Base-by-base conservation (phyloP, 305 asterid genomes). In the Striga hermonthica region DNA sequence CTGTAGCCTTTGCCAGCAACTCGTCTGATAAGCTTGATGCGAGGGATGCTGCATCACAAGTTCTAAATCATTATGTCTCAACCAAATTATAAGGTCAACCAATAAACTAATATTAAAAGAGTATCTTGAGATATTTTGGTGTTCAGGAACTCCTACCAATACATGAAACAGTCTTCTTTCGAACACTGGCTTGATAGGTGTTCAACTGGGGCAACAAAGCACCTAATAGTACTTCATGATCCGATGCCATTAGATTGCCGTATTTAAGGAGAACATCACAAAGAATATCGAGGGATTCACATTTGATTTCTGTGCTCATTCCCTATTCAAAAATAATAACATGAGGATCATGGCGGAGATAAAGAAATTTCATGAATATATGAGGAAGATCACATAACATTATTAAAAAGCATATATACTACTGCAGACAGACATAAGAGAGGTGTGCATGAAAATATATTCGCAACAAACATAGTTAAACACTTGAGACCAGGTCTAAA, bases 1-100 rank as follows among this genome's bases (percentile, higher is more conserved):
- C 76, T 40, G 95, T 94, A 66, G 96, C 96, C 80, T 84, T 94
- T 31, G 91, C 96, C 76, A 94, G 82, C 78, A 87, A 87, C 73
- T 91, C 99, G 82, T 94, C 97, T 15, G 99, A 91, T 85, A 89
- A 84, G 83, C 96, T 88, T 69, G 98, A 89, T 72, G 99, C 89
- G 62, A 91, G 84, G 53, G 98, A 87, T 53, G 98, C 98, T 91
- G 95, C 68, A 79, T 57, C 75, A 65, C 73, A 67, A 56, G 61
- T 67, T 72, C 37, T 57, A 71, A 68, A 43, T 65, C 63, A 70
- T 60, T 74, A 6, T 65, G 63, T 57, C 75, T 49, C 67, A 7
- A 28, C 38, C 66, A 57, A 59, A 69, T 57, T 41, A 61, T 55
- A 55, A 37, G 57, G 44, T 56, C 60, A 57, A 65, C 35, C 35